phyloP scores from a whole-genome alignment of 352 stramenopile species.

The Phytophthora agathidicida region DNA sequence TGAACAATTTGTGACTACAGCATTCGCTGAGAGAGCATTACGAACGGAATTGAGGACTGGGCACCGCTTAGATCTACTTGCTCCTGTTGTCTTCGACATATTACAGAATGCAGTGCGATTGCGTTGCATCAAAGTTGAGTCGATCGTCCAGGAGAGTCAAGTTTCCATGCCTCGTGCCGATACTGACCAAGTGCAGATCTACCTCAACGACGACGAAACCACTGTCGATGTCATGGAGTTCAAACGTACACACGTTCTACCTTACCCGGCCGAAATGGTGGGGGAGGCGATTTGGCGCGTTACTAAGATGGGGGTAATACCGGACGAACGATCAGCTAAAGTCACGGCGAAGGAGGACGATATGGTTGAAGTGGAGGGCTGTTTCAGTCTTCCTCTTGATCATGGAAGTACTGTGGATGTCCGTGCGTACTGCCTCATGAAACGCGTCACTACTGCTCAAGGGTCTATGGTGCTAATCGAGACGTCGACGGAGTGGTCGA shows the following conservation, averaged over 20 bases:
- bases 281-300: not conserved
- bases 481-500: not conserved
- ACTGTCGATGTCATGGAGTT: not conserved
- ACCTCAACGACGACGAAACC: too few species aligned
- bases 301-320: not conserved
- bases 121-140: too few species aligned
- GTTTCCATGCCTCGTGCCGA: slow-evolving; percentile 7
- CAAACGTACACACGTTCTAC: not conserved
- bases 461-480: not conserved
- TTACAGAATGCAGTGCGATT: too few species aligned
- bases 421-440: slow-evolving; percentile 1
- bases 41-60: too few species aligned
- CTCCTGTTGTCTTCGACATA: too few species aligned
- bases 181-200: too few species aligned
- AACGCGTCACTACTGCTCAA: not conserved
- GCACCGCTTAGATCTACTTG: too few species aligned
- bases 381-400: not conserved
- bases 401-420: not conserved
- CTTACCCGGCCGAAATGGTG: not conserved
- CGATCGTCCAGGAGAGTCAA: too few species aligned
- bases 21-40: too few species aligned
- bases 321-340: not conserved
- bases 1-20: too few species aligned
- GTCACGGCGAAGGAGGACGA: not conserved
- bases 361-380: not conserved